Conservation (phyloP, 2,329 filamentous ascomycete species). For the Aspergillus felis region DNA sequence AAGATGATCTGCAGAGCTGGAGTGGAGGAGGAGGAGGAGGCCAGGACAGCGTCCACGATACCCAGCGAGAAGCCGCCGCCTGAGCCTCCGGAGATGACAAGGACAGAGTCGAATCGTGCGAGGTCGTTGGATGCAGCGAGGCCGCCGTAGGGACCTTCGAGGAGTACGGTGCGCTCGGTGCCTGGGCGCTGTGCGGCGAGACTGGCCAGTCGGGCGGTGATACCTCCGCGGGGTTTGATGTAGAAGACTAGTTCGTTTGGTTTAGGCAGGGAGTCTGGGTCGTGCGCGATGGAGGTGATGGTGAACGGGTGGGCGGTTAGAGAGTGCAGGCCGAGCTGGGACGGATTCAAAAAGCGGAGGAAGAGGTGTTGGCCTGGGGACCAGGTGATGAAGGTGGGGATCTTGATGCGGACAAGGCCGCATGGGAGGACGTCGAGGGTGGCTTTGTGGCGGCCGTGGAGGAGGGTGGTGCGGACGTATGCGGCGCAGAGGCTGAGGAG, state of each 20-base stretch:
- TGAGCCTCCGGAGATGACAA: constrained; percentile 55
- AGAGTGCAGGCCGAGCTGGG: constrained; percentile 35
- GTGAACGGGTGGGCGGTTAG: constrained; percentile 54
- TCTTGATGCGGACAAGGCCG: constrained; percentile 40
- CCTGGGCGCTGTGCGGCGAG: constrained; percentile 38
- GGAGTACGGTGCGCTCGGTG: constrained; percentile 41
- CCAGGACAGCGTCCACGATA: constrained; percentile 42
- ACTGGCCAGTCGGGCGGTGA: constrained; percentile 47
- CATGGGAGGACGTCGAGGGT: constrained; percentile 39
- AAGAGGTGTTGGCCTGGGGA: constrained; percentile 54
- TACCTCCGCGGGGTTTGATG: constrained; percentile 47
- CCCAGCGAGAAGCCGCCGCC: constrained; percentile 53
- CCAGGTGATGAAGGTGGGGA: constrained; percentile 48
- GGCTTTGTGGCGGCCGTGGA: constrained; percentile 49
- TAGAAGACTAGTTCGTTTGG: constrained; percentile 50
- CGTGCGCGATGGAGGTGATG: constrained; percentile 47
- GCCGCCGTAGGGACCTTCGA: constrained; percentile 60
- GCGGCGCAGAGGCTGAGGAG: constrained; percentile 45
- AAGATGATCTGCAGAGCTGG: constrained; percentile 11
- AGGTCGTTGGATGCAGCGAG: constrained; percentile 34
- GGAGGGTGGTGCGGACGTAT: constrained; percentile 46
- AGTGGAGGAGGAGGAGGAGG: background rate
- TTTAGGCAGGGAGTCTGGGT: constrained; percentile 6
- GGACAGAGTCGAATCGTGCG: constrained; percentile 37
- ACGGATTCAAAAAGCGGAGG: constrained; percentile 43